Conservation (phyloP, 2,329 filamentous ascomycete genomes). For the Trichoderma atroviride region DNA sequence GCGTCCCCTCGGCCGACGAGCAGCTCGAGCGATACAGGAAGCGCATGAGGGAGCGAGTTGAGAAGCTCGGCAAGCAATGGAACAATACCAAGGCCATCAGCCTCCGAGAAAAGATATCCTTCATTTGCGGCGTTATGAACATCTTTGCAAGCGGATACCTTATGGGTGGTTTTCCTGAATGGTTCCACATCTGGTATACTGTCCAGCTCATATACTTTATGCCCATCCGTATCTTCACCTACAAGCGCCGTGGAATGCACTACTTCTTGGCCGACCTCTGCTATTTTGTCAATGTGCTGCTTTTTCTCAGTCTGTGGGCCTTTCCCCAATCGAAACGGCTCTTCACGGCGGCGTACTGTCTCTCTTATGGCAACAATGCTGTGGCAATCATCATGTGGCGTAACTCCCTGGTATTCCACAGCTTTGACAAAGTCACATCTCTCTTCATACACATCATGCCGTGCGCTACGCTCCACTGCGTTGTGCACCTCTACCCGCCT, state of each 20-base stretch:
- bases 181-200: conserved; percentile 93
- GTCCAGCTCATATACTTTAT: conserved; percentile 89
- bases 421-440: conserved; percentile 95
- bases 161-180: conserved; percentile 80
- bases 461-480: conserved; percentile 86
- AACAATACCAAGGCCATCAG: conserved; percentile 88
- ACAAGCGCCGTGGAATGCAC: conserved; percentile 88
- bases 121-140: conserved; percentile 95
- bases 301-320: conserved; percentile 81
- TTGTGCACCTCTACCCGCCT: conserved; percentile 77
- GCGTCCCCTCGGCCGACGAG: conserved; percentile 85
- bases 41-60: conserved; percentile 86
- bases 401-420: conserved; percentile 97
- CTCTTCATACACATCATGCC: conserved; percentile 99
- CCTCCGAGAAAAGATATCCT: conserved; percentile 88
- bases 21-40: conserved; percentile 88
- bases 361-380: conserved; percentile 95
- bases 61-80: conserved; percentile 82
- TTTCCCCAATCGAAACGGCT: conserved; percentile 89
- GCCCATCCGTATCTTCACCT: conserved; percentile 91
- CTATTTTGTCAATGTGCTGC: conserved; percentile 94
- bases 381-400: conserved; percentile 99
- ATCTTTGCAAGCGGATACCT: conserved; percentile 96
- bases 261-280: conserved; percentile 97
- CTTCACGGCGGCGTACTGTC: conserved; percentile 88